These are phyloP conservation scores for Cyberlindnera euphorbiiphila DNA, from an alignment of 805 yeast species.

Conservation along the genomic window DNA sequence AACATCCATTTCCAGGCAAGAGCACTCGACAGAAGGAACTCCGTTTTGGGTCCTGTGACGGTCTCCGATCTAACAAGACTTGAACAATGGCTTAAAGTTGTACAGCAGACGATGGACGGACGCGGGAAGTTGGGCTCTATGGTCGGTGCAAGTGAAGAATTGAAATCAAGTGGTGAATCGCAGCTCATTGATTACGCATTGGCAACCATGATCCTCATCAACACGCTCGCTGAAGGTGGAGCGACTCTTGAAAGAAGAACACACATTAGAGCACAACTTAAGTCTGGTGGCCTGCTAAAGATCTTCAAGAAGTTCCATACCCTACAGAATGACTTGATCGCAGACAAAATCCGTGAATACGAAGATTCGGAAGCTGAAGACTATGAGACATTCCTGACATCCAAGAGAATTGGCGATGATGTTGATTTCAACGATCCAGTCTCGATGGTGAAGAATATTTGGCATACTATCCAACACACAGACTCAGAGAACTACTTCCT, in stretches of 20 bases:
- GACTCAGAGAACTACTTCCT: conserved; percentile 48
- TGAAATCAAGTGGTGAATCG: conserved; percentile 54
- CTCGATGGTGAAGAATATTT: conserved; percentile 58
- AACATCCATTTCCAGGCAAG: conserved; percentile 29
- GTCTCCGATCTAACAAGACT: conserved; percentile 42
- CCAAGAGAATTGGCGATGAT: conserved; percentile 34
- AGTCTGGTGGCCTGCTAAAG: conserved; percentile 51
- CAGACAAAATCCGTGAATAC: conserved; percentile 63
- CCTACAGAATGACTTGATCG: conserved; percentile 54
- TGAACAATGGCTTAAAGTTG: conserved; percentile 67
- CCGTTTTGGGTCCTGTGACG: conserved; percentile 21
- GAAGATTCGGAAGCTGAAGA: conserved; percentile 54
- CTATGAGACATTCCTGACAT: conserved; percentile 39
- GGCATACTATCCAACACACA: conserved; percentile 52
- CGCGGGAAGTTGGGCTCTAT: conserved; percentile 86
- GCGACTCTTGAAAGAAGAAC: conserved; percentile 40
- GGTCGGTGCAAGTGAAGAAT: conserved; percentile 90
- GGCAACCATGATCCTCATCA: conserved; percentile 65
- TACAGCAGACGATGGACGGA: conserved; percentile 71
- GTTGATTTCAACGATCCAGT: conserved; percentile 55
- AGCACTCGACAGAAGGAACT: conserved; percentile 34
- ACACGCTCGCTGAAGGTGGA: conserved; percentile 50
- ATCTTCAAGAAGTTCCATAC: conserved; percentile 49
- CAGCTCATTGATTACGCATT: conserved; percentile 67
- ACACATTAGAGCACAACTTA: conserved; percentile 56